A percentile compares a stretch with the other conserved stretches of the same genome.
phyloP scores from a whole-genome alignment of 73 alveolate species.

The Paramecium biaurelia region DNA sequence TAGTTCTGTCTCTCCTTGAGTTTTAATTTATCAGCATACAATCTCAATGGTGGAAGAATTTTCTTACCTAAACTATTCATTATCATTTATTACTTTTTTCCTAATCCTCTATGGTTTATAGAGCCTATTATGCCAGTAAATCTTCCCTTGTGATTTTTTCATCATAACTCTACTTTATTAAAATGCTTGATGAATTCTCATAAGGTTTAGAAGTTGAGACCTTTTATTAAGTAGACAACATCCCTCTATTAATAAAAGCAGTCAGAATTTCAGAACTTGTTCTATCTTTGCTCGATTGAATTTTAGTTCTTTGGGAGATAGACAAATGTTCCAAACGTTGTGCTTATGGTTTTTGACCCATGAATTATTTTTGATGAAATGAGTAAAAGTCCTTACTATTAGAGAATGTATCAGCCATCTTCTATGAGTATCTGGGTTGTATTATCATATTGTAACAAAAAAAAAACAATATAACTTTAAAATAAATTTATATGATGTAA shows the following conservation, averaged over 20 bases:
- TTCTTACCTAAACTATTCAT: neutral
- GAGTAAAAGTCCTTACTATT: conserved; percentile 33
- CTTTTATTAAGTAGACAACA: neutral
- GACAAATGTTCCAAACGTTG: conserved; percentile 7
- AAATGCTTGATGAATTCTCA: neutral
- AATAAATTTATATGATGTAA: neutral
- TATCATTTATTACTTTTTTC: neutral
- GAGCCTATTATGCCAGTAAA: neutral
- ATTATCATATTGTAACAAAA: neutral
- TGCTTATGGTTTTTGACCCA: neutral
- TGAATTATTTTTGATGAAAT: neutral
- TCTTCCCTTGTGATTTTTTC: neutral
- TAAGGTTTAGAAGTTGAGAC: neutral
- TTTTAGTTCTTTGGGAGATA: neutral
- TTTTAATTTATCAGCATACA: neutral
- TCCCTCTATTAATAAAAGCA: neutral
- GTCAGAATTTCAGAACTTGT: neutral
- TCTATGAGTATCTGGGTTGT: neutral
- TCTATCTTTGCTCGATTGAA: neutral
- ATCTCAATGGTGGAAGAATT: conserved; percentile 17
- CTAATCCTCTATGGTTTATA: neutral
- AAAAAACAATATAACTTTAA: neutral
- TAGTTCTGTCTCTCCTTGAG: neutral
- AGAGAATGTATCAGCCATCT: neutral
- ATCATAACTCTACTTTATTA: neutral